Conservation (phyloP, 352 stramenopile species). For the Elongisporangium prolatum region DNA sequence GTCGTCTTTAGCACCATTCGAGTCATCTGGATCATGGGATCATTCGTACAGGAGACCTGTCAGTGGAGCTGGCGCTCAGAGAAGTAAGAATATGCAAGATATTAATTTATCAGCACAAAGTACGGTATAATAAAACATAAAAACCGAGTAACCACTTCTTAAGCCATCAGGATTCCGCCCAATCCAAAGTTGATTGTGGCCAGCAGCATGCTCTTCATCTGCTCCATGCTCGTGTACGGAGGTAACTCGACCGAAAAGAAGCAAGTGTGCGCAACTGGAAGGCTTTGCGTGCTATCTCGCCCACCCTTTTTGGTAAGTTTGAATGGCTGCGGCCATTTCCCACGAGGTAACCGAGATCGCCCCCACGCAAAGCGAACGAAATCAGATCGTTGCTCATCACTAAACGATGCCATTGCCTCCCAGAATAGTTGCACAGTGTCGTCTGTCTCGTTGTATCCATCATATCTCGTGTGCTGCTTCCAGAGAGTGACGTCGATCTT, state of each 20-base stretch:
- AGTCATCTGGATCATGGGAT: slow-evolving; percentile 8
- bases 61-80: background rate
- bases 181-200: slow-evolving; percentile 94
- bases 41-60: slow-evolving; percentile 10
- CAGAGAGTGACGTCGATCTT: slow-evolving; percentile 89
- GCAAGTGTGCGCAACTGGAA: slow-evolving; percentile 94
- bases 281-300: slow-evolving; percentile 66
- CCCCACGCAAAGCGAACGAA: slow-evolving; percentile 95
- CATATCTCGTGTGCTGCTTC: slow-evolving; percentile 84
- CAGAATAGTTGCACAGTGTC: slow-evolving; percentile 87
- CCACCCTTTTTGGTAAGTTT: slow-evolving; percentile 90
- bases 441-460: slow-evolving; percentile 84
- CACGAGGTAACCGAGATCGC: slow-evolving; percentile 85
- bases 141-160: too few species aligned
- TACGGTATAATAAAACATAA: background rate
- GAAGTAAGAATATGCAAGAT: too few species aligned
- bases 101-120: too few species aligned
- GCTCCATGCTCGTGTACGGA: slow-evolving; percentile 88
- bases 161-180: slow-evolving; percentile 88
- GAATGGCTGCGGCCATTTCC: slow-evolving; percentile 87
- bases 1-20: slow-evolving; percentile 15
- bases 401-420: slow-evolving; percentile 85
- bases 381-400: slow-evolving; percentile 82
- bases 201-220: slow-evolving; percentile 89
- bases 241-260: slow-evolving; percentile 96